These are phyloP conservation scores for Exophiala aquamarina DNA, from an alignment of 2,329 filamentous ascomycete species.

Conservation along the genomic window DNA sequence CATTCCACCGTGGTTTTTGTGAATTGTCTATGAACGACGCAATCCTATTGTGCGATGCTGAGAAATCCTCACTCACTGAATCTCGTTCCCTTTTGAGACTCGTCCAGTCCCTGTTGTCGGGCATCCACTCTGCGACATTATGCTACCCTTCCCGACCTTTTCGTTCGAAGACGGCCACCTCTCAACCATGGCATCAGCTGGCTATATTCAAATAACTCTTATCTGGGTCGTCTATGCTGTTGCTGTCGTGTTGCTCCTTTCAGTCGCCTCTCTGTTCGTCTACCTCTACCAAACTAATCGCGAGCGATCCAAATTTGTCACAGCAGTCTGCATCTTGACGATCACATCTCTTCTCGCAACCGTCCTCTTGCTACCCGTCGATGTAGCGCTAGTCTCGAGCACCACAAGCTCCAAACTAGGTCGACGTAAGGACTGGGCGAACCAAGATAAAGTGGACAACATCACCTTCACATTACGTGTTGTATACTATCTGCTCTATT, in stretches of 20 bases:
- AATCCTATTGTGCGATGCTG: too few relatives aligned
- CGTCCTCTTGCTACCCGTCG: slow-evolving; percentile 86
- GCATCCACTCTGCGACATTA: too few relatives aligned
- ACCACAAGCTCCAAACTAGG: slow-evolving; percentile 75
- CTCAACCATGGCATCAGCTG: slow-evolving; percentile 49
- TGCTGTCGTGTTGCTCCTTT: slow-evolving; percentile 72
- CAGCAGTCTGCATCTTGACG: slow-evolving; percentile 80
- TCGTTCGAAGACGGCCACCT: too few relatives aligned
- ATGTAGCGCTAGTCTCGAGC: slow-evolving; percentile 90
- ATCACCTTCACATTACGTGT: slow-evolving; percentile 80
- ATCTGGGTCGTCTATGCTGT: slow-evolving; percentile 95
- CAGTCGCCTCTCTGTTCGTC: slow-evolving; percentile 79
- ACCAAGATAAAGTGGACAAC: slow-evolving; percentile 71
- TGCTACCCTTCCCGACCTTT: too few relatives aligned
- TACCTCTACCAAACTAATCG: slow-evolving; percentile 88
- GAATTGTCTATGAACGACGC: too few relatives aligned
- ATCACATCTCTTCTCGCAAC: slow-evolving; percentile 87
- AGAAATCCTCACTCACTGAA: too few relatives aligned
- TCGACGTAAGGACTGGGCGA: slow-evolving; percentile 92
- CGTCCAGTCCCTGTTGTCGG: too few relatives aligned
- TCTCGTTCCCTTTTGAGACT: too few relatives aligned
- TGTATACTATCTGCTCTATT: slow-evolving; percentile 92
- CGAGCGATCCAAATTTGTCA: slow-evolving; percentile 81
- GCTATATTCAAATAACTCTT: slow-evolving; percentile 76
- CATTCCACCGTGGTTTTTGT: too few relatives aligned